A percentile compares a stretch with the other conserved stretches of the same genome.
phyloP scores from a whole-genome alignment of 2,329 filamentous ascomycete species.

The Aspergillus ruber region DNA sequence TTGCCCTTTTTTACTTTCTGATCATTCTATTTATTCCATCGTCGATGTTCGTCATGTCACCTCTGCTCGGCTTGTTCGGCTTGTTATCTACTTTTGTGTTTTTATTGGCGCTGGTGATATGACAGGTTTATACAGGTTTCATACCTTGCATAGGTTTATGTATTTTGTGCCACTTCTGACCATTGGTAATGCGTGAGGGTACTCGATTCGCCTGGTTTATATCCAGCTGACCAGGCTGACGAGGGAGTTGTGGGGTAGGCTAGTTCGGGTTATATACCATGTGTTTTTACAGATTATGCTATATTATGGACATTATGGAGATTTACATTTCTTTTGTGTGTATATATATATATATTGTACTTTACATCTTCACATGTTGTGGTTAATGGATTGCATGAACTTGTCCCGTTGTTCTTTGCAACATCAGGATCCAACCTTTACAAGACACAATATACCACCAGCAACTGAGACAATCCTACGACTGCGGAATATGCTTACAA shows the following conservation, averaged over 20 bases:
- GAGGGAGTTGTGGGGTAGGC: neutral
- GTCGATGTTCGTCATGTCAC: too few relatives aligned
- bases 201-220: neutral
- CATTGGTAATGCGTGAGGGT: conserved; percentile 1
- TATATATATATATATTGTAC: too few relatives aligned
- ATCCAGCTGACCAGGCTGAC: neutral
- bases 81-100: conserved; percentile 16
- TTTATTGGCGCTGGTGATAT: conserved; percentile 20
- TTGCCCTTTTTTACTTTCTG: conserved; percentile 8
- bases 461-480: too few relatives aligned
- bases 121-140: conserved; percentile 16
- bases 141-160: conserved; percentile 14
- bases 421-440: too few relatives aligned
- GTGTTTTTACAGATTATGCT: neutral
- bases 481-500: too few relatives aligned
- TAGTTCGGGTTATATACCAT: neutral
- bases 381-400: too few relatives aligned
- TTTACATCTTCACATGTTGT: too few relatives aligned
- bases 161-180: conserved; percentile 2
- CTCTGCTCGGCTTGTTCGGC: neutral
- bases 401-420: too few relatives aligned
- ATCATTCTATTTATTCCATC: conserved; percentile 5
- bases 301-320: neutral
- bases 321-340: too few relatives aligned
- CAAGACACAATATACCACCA: too few relatives aligned